phyloP scores from a whole-genome alignment of 768 basidiomycete species.

The Boletus rex-veris region DNA sequence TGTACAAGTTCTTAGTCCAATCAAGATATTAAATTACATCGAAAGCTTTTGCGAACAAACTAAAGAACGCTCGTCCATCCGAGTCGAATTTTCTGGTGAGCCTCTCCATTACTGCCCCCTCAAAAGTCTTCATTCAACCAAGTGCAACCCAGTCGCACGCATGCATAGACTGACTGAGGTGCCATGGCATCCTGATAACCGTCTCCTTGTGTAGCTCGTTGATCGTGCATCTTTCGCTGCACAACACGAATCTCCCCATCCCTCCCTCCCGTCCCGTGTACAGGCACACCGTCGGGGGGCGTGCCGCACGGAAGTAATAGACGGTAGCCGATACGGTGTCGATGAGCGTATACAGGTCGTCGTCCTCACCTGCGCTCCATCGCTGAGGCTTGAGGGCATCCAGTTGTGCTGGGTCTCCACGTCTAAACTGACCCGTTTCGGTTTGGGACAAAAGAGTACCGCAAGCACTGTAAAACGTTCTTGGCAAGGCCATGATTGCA shows the following conservation, averaged over 20 bases:
- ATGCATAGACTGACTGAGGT: constrained; percentile 16
- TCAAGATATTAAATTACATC: too few species aligned
- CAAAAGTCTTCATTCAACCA: not conserved
- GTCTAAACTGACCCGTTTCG: constrained; percentile 11
- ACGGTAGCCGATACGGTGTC: constrained; percentile 21
- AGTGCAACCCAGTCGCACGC: constrained; percentile 25
- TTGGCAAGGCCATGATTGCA: constrained; percentile 3
- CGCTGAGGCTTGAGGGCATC: not conserved
- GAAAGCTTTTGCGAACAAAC: too few species aligned
- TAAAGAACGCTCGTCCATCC: too few species aligned
- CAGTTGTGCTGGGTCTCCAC: constrained; percentile 14
- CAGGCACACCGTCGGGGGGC: constrained; percentile 24
- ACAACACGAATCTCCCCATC: constrained; percentile 22
- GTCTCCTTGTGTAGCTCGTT: constrained; percentile 25
- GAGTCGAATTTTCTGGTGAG: too few species aligned
- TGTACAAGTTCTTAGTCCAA: too few species aligned
- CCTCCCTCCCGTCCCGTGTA: constrained; percentile 20
- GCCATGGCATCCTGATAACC: constrained; percentile 23
- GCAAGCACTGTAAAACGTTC: constrained; percentile 16
- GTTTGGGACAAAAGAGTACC: constrained; percentile 14
- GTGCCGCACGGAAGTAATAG: constrained; percentile 23
- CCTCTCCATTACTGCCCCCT: too few species aligned
- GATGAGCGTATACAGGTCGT: constrained; percentile 22
- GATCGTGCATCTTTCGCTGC: constrained; percentile 16
- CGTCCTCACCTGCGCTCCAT: not conserved